These are phyloP conservation scores for Eutypa lata DNA, from an alignment of 2,329 filamentous ascomycete genomes.

Conservation along the genomic window DNA sequence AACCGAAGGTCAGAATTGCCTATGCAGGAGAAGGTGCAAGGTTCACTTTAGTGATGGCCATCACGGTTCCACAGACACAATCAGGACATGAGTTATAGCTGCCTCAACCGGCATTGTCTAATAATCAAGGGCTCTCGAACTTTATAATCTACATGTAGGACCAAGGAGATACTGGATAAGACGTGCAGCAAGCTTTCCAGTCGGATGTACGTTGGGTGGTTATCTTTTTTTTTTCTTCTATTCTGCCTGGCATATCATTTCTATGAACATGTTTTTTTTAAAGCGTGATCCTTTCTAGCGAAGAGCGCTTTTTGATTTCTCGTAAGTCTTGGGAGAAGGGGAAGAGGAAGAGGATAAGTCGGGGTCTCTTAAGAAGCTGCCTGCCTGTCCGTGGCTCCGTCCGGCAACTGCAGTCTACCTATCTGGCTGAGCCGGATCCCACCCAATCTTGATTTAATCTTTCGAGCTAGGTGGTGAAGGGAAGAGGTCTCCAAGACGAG, in stretches of 20 bases:
- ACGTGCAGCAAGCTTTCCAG: slow-evolving; percentile 8
- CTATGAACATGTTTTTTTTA: neutral
- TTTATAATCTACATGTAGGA: slow-evolving; percentile 21
- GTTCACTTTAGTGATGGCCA: slow-evolving; percentile 8
- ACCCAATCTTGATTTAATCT: neutral
- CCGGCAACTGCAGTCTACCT: neutral
- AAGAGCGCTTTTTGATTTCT: too few species aligned
- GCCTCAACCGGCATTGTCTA: slow-evolving; percentile 9
- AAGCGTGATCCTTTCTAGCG: neutral
- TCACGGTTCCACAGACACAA: slow-evolving; percentile 7
- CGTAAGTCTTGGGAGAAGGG: too few species aligned
- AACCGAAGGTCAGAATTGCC: slow-evolving; percentile 47
- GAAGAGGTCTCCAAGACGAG: neutral
- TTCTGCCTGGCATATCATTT: neutral
- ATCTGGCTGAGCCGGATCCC: neutral
- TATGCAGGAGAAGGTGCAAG: slow-evolving; percentile 14
- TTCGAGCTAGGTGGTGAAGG: neutral
- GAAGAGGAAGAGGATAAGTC: too few species aligned
- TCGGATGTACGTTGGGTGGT: neutral
- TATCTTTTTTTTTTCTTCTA: neutral
- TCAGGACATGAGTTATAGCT: slow-evolving; percentile 7
- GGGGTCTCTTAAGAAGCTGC: too few species aligned
- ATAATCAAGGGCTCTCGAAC: neutral
- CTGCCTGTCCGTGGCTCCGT: too few species aligned
- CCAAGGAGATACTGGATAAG: slow-evolving; percentile 28